Percentiles rank a stretch among this genome's conserved stretches.
Evolutionary conservation across 306 rosid genomes (phyloP).

Genomic region (Dalbergia oliveri): DNA sequence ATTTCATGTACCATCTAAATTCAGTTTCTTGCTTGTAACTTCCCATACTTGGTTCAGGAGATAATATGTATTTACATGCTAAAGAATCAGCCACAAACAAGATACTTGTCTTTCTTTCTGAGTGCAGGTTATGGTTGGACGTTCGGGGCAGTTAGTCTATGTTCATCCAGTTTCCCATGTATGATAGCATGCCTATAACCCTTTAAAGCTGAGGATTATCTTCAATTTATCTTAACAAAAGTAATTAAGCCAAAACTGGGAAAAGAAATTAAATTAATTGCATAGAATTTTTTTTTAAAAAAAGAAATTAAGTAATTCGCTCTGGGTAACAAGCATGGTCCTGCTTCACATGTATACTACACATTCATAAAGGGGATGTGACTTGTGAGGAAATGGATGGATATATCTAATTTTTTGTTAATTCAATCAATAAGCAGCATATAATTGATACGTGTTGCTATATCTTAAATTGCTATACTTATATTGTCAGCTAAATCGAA

Average conservation of each 20-base stretch:
- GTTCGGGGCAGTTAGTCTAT: slow-evolving; percentile 79
- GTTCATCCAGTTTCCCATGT: slow-evolving; percentile 86
- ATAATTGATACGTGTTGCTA: slow-evolving; percentile 22
- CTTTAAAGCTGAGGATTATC: slow-evolving; percentile 35
- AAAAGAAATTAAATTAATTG: too few species aligned
- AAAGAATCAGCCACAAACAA: slow-evolving; percentile 18
- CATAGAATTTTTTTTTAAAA: not conserved
- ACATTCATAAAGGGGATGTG: not conserved
- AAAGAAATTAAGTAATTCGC: slow-evolving; percentile 28
- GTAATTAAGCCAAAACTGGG: slow-evolving; percentile 13
- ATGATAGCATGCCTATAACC: slow-evolving; percentile 51
- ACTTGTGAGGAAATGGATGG: slow-evolving; percentile 37
- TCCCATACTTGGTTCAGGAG: slow-evolving; percentile 19
- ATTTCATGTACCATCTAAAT: slow-evolving; percentile 29
- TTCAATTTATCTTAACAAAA: slow-evolving; percentile 33
- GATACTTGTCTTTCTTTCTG: slow-evolving; percentile 36
- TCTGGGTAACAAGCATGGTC: not conserved
- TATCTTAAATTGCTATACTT: slow-evolving; percentile 22
- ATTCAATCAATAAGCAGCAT: slow-evolving; percentile 18
- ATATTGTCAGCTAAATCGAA: not conserved
- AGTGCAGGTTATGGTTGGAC: slow-evolving; percentile 86
- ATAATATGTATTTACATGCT: slow-evolving; percentile 25
- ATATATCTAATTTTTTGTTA: slow-evolving; percentile 30
- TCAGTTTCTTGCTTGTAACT: slow-evolving; percentile 36
- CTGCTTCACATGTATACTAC: not conserved